Percentiles rank a stretch among this genome's conserved stretches.
phyloP scores from a whole-genome alignment of 768 basidiomycete species.

The Leccinum sublutescens region DNA sequence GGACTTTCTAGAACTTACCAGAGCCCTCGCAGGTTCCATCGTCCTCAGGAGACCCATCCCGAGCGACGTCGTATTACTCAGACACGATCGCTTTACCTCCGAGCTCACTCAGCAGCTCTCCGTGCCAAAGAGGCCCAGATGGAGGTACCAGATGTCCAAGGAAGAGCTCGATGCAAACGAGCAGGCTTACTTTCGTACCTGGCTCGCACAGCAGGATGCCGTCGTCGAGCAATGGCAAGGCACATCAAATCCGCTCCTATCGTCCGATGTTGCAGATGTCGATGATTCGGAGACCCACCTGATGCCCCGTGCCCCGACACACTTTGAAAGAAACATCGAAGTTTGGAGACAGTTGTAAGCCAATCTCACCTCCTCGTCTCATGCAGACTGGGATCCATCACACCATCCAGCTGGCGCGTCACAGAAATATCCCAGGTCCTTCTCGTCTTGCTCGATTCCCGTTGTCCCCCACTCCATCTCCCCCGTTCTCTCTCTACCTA shows the following conservation, averaged over 20 bases:
- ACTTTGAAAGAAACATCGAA: slow-evolving; percentile 88
- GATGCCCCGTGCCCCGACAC: slow-evolving; percentile 67
- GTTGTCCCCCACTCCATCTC: slow-evolving; percentile 85
- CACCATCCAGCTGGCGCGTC: slow-evolving; percentile 75
- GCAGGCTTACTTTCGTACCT: slow-evolving; percentile 77
- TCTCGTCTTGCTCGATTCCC: slow-evolving; percentile 83
- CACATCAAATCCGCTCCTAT: slow-evolving; percentile 6
- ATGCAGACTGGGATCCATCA: slow-evolving; percentile 1
- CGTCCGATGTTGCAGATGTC: slow-evolving; percentile 4
- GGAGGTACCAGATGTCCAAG: slow-evolving; percentile 85
- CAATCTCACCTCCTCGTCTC: slow-evolving; percentile 2
- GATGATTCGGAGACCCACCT: slow-evolving; percentile 15
- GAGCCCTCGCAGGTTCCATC: slow-evolving; percentile 50
- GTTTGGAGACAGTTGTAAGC: slow-evolving; percentile 92
- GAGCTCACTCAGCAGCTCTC: slow-evolving; percentile 6
- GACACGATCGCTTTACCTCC: slow-evolving; percentile 8
- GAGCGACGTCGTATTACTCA: slow-evolving; percentile 37
- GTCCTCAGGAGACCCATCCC: slow-evolving; percentile 58
- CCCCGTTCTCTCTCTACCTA: slow-evolving; percentile 74
- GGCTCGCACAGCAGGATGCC: slow-evolving; percentile 67
- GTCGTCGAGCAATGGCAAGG: slow-evolving; percentile 52
- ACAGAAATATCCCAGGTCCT: slow-evolving; percentile 89
- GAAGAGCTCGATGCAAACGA: slow-evolving; percentile 89
- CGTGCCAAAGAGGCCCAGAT: slow-evolving; percentile 74
- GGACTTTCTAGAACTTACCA: slow-evolving; percentile 60